These are phyloP conservation scores for Aspergillus sp. DNA, from an alignment of 2,329 filamentous ascomycete genomes.

Conservation along the genomic window DNA sequence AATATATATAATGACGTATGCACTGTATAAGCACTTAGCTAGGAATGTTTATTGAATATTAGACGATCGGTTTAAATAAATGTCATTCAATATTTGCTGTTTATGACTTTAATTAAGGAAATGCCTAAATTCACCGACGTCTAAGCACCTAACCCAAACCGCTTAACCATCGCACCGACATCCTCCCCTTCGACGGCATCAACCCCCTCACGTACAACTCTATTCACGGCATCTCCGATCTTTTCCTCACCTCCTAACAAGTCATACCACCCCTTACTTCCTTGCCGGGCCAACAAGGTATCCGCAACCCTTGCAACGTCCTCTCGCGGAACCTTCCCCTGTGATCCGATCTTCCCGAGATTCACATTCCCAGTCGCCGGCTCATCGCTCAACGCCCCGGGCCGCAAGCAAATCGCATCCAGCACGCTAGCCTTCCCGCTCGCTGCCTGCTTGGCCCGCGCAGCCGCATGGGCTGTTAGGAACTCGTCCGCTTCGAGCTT, in stretches of 20 bases:
- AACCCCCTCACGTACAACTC: conserved; percentile 44
- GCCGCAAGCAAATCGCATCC: conserved; percentile 53
- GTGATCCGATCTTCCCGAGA: conserved; percentile 49
- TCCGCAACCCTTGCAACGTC: conserved; percentile 55
- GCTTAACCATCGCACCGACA: conserved; percentile 45
- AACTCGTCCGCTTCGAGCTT: conserved; percentile 59
- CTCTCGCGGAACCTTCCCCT: conserved; percentile 48
- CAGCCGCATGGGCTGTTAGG: conserved; percentile 47
- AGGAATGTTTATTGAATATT: background rate
- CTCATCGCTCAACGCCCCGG: conserved; percentile 50
- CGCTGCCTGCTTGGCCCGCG: conserved; percentile 26
- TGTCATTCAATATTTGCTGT: too few relatives aligned
- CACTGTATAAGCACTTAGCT: background rate
- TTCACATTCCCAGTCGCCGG: conserved; percentile 49
- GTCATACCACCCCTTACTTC: conserved; percentile 55
- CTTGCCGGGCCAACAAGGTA: conserved; percentile 48
- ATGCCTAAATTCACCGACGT: background rate
- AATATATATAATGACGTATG: background rate
- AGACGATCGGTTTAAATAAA: background rate
- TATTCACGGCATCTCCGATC: conserved; percentile 48
- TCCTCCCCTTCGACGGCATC: conserved; percentile 54
- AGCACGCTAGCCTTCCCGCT: conserved; percentile 24
- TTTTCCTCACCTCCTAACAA: conserved; percentile 52
- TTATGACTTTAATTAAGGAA: background rate
- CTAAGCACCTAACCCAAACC: conserved; percentile 16